Evolutionary conservation across 2,329 filamentous ascomycete genomes (phyloP).

Genomic region (Colletotrichum acutatum): DNA sequence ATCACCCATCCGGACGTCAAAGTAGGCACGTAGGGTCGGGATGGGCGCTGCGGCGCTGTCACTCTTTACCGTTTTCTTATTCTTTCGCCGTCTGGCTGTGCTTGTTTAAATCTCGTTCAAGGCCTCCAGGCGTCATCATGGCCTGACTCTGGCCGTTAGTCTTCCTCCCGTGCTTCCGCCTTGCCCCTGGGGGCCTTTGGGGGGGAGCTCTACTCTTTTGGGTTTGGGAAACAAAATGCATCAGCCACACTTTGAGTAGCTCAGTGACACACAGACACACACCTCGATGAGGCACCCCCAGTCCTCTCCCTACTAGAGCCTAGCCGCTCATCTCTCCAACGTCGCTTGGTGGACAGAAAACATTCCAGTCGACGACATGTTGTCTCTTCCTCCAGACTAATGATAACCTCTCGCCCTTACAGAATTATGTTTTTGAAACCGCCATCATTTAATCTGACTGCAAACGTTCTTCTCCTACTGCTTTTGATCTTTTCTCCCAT

Average conservation of each 20-base stretch:
- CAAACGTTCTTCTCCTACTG: not conserved
- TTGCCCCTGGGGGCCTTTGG: not conserved
- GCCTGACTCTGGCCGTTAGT: constrained; percentile 25
- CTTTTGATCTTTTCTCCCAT: not conserved
- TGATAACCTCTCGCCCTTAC: not conserved
- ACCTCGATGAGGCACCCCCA: not conserved
- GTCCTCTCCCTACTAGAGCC: not conserved
- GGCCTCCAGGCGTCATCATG: constrained; percentile 34
- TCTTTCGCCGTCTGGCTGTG: not conserved
- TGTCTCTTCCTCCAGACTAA: constrained; percentile 24
- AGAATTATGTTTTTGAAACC: not conserved
- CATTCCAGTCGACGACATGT: constrained; percentile 27
- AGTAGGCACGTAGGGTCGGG: not conserved
- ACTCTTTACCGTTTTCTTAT: constrained; percentile 19
- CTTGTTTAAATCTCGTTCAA: constrained; percentile 16
- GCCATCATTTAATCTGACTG: not conserved
- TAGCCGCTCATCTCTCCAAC: constrained; percentile 11
- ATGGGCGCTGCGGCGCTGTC: constrained; percentile 13
- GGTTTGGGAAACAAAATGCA: not conserved
- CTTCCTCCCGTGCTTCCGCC: not conserved
- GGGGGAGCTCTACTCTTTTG: not conserved
- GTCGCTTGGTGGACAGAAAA: constrained; percentile 18
- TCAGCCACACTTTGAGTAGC: constrained; percentile 20
- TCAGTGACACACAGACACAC: not conserved
- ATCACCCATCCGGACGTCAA: constrained; percentile 17